A percentile compares a stretch with the other conserved stretches of the same genome.
These are phyloP conservation scores for Posidonia australis DNA, from an alignment of 106 monocot genomes.

Conservation along the genomic window DNA sequence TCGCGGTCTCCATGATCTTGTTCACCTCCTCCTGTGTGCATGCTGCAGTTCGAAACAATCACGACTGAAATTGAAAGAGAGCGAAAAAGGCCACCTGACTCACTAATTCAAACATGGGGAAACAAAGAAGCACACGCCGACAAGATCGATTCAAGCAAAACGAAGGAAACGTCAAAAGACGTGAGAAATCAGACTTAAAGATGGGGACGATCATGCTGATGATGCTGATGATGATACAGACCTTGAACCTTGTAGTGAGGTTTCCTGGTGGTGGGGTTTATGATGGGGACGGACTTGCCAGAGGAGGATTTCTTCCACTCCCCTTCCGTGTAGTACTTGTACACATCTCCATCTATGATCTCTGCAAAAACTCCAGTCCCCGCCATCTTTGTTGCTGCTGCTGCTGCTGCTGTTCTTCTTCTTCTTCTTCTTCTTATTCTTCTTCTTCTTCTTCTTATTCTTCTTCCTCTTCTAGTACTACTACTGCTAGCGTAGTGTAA, in stretches of 20 bases:
- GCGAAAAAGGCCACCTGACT: neutral
- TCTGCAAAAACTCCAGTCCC: slow-evolving; percentile 64
- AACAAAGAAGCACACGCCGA: neutral
- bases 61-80: neutral
- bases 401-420: neutral
- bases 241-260: slow-evolving; percentile 84
- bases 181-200: too few species aligned
- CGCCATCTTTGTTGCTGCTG: slow-evolving; percentile 52
- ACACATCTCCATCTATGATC: slow-evolving; percentile 82
- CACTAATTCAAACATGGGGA: neutral
- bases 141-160: neutral
- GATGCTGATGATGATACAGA: neutral
- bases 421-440: too few species aligned
- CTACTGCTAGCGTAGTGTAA: too few species aligned
- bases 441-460: too few species aligned
- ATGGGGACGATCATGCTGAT: too few species aligned
- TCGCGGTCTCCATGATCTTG: slow-evolving; percentile 73
- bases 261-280: slow-evolving; percentile 81
- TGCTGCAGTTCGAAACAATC: slow-evolving; percentile 30
- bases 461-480: too few species aligned
- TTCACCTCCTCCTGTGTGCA: slow-evolving; percentile 99
- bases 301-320: slow-evolving; percentile 76
- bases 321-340: slow-evolving; percentile 82
- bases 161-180: neutral
- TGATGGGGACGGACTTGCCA: slow-evolving; percentile 76